These are phyloP conservation scores for Trichosporon faecale DNA, from an alignment of 1,284 basidiomycete species.

Conservation along the genomic window DNA sequence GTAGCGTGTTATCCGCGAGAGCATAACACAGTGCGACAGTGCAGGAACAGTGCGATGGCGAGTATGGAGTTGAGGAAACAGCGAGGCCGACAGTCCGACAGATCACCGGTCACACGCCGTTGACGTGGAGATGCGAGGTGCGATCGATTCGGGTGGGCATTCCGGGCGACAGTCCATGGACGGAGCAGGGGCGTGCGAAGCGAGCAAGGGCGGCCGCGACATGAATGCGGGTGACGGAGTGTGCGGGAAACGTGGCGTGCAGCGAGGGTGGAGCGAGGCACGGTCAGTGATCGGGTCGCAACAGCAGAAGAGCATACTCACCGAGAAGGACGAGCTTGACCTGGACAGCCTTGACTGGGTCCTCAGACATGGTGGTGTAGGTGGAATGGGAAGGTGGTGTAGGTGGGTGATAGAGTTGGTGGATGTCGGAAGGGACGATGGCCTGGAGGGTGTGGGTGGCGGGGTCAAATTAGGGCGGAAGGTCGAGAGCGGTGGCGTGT, in stretches of 20 bases:
- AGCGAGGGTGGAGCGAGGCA: neutral
- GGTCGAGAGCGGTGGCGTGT: neutral
- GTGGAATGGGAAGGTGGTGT: slow-evolving; percentile 2
- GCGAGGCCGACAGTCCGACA: neutral
- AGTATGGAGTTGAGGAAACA: neutral
- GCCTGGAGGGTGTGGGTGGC: neutral
- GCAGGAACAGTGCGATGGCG: neutral
- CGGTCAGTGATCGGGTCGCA: neutral
- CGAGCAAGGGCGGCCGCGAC: neutral
- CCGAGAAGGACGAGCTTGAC: slow-evolving; percentile 85
- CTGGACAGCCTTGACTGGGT: slow-evolving; percentile 75
- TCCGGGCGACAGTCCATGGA: neutral
- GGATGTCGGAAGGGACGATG: neutral
- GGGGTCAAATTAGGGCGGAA: neutral
- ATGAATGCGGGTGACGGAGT: neutral
- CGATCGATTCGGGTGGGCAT: neutral
- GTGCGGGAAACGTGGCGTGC: slow-evolving; percentile 6
- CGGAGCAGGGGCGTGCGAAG: neutral
- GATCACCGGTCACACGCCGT: neutral
- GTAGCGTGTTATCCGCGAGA: slow-evolving; percentile 14
- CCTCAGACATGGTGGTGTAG: slow-evolving; percentile 36
- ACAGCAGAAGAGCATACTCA: slow-evolving; percentile 49
- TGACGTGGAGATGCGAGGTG: neutral
- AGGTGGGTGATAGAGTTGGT: neutral
- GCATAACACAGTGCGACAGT: neutral